Base-by-base conservation (phyloP, 257 asterid species). In the Gentiana straminea region DNA sequence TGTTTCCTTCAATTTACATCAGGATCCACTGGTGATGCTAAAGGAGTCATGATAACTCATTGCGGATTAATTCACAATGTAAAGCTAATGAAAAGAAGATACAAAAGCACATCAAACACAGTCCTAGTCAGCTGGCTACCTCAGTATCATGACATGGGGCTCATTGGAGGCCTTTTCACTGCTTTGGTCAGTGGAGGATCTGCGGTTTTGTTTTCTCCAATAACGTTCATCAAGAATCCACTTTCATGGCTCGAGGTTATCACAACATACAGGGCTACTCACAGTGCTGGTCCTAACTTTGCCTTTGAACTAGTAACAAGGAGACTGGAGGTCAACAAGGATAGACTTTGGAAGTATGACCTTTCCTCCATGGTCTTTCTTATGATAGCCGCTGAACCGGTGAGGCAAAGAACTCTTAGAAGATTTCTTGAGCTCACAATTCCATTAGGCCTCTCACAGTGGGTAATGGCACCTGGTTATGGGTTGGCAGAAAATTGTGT, bases 401-500 rank as follows among this genome's bases (percentile, higher is more conserved):
- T 86, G 8, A 79, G 94, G 52, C 88, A 73, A 55, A 79, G 60
- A 64, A 86, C 95, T 13, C 55, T 86, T 46, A 83, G 66, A 50
- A 76, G 81, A 64, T 86, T 86, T 55, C 54, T 83, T 55, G 91
- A 81, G 74, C 79, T 86, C 38, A 70, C 86, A 4, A 37, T 59
- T 41, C 80, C 87, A 6, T 71, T 73, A 5, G 94, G 95, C 55
- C 91, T 83, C 65, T 86, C 94, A 15, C 90, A 86, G 35, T 66
- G 65, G 54, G 94, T 73, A 51, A 72, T 83, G 86, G 95, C 95
- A 44, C 95, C 95, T 41, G 94, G 95, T 35, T 83, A 86, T 55
- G 95, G 95, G 50, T 77, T 86, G 78, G 95, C 95, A 3, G 95
- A 86, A 70, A 86, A 86, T 56, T 86, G 95, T 33, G 95, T 86